A percentile compares a stretch with the other conserved stretches of the same genome.
phyloP scores from a whole-genome alignment of 768 basidiomycete species.

The Boletus speciosus region DNA sequence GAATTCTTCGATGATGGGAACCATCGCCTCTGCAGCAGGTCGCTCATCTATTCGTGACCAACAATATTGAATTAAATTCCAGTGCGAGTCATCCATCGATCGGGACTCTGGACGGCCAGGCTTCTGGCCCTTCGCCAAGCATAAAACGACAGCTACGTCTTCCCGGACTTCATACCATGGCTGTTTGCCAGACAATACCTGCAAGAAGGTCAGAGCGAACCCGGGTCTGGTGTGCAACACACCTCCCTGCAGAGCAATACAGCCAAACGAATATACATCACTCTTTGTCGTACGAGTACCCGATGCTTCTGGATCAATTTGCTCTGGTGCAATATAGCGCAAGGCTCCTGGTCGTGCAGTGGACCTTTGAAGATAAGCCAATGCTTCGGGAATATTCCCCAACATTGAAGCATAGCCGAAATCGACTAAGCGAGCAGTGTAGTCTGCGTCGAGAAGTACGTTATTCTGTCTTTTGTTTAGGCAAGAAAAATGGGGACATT shows the following conservation, averaged over 20 bases:
- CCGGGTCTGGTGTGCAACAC: neutral
- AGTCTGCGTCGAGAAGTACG: constrained; percentile 14
- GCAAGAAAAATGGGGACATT: neutral
- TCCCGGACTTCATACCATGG: constrained; percentile 9
- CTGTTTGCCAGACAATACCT: constrained; percentile 23
- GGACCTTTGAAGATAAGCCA: constrained; percentile 8
- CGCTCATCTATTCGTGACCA: constrained; percentile 1
- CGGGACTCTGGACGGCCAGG: neutral
- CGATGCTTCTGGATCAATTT: constrained; percentile 19
- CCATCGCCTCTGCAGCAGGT: neutral
- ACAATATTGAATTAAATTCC: constrained; percentile 5
- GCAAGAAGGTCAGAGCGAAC: neutral
- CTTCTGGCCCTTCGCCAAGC: neutral
- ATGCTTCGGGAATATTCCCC: constrained; percentile 7
- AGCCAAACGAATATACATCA: constrained; percentile 25
- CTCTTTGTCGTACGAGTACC: neutral
- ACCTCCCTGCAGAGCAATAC: constrained; percentile 29
- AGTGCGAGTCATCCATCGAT: neutral
- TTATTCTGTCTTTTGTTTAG: constrained; percentile 13
- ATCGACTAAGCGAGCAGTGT: constrained; percentile 40
- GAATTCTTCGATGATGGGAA: neutral
- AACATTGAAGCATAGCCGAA: constrained; percentile 38
- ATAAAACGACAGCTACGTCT: constrained; percentile 2
- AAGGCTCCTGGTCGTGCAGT: constrained; percentile 34
- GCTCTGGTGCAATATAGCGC: constrained; percentile 41